Evolutionary conservation across 2,329 filamentous ascomycete species (phyloP), one percentile per base, ranked within the genome.

Genomic region (Diaporthe caulivora): DNA sequence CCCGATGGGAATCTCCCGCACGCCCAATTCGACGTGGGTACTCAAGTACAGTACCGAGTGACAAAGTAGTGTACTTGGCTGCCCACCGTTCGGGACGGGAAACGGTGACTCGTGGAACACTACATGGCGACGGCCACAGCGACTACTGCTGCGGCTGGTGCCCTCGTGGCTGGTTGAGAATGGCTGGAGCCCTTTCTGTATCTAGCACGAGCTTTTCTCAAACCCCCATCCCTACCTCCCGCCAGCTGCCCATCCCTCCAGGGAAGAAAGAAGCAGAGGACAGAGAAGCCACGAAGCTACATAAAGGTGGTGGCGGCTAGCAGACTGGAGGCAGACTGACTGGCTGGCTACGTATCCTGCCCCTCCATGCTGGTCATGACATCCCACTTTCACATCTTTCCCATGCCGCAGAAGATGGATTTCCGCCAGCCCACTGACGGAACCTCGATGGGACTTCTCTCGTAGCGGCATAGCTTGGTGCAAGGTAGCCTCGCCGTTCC

Each of bases 331-430:
- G n/a, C n/a, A n/a, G n/a, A n/a, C n/a, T n/a, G n/a, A 9, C 49
- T 55, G 53, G 53, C 26, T 37, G 29, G 53, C 7, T 57, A 18
- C 34, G 57, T 47, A 18, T 21, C 49, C 11, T 64, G 47, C 68
- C 68, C 68, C 68, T 71, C 65, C 69, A 71, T 40, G 44, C 24
- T 31, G 54, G 31, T 42, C 53, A 62, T 34, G 26, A 3, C 31
- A 71, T 71, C 69, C 54, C 55, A 71, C 69, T 31, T 71, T 71
- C 69, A 8, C 69, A 13, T 71, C 55, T 71, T 71, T 71, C 69
- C 69, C 69, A 71, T 71, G 31, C 37, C 49, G 62, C 26, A 54
- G 47, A 54, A 47, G 70, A 72, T 68, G 49, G 65, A 37, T 37
- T 60, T 72, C 71, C 70, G 70, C 72, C 47, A 68, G 37, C 49